These are phyloP conservation scores for Sporothrix pallida DNA, from an alignment of 2,329 filamentous ascomycete species.

Conservation along the genomic window DNA sequence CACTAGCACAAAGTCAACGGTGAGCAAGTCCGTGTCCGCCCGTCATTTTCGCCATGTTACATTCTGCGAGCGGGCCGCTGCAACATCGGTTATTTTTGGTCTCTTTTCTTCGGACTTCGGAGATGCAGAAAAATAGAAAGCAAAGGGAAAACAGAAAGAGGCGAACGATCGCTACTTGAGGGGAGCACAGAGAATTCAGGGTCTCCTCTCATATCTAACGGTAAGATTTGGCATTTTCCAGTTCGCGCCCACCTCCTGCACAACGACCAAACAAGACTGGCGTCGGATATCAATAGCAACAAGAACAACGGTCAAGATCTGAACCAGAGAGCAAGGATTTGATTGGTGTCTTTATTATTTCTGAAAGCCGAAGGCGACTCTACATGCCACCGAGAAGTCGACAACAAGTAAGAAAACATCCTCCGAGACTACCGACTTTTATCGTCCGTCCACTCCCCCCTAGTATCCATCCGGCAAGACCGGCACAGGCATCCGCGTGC, in stretches of 20 bases:
- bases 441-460: not conserved
- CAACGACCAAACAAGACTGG: not conserved
- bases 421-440: not conserved
- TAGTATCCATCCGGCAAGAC: not conserved
- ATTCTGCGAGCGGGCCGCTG: not conserved
- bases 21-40: too few species aligned
- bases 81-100: conserved; percentile 11
- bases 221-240: not conserved
- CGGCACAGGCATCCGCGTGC: not conserved
- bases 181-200: not conserved
- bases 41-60: not conserved
- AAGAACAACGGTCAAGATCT: not conserved
- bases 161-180: not conserved
- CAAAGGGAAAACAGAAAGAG: not conserved
- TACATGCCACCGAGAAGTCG: not conserved
- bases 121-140: not conserved
- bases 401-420: not conserved
- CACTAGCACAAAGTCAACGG: not conserved
- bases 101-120: not conserved
- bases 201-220: not conserved
- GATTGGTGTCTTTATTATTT: not conserved
- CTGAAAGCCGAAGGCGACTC: not conserved
- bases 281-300: not conserved
- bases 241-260: not conserved
- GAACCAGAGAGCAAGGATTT: not conserved